These are phyloP conservation scores for Sporisorium scitamineum DNA, from an alignment of 1,284 basidiomycete genomes.

Conservation along the genomic window DNA sequence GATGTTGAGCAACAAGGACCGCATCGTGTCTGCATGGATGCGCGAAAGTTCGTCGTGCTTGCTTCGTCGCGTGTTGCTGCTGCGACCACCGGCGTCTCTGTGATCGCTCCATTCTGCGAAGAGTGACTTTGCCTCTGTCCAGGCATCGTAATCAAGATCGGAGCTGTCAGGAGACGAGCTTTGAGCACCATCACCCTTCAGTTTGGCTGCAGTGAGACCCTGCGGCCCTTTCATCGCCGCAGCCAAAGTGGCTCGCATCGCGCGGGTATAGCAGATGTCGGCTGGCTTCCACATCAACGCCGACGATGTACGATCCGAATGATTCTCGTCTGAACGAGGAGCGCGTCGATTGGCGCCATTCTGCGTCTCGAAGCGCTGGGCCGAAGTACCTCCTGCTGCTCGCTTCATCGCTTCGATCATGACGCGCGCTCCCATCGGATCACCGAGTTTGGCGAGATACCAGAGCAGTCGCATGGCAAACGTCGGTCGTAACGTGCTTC, in stretches of 20 bases:
- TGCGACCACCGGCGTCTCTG: not conserved
- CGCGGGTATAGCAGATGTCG: conserved; percentile 22
- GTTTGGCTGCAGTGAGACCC: conserved; percentile 21
- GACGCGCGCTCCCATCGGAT: conserved; percentile 30
- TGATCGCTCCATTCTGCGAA: conserved; percentile 20
- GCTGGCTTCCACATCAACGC: conserved; percentile 21
- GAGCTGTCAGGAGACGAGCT: not conserved
- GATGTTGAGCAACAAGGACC: conserved; percentile 15
- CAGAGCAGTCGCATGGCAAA: conserved; percentile 20
- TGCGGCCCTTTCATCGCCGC: conserved; percentile 7
- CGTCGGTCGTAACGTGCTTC: conserved; percentile 10
- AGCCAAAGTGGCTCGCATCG: conserved; percentile 22
- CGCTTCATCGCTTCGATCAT: conserved; percentile 31
- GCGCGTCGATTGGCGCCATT: conserved; percentile 2
- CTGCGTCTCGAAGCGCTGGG: not conserved
- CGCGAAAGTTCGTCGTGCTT: conserved; percentile 4
- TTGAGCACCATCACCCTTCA: not conserved
- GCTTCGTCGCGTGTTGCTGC: not conserved
- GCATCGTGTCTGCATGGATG: conserved; percentile 15
- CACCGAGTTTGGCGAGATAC: conserved; percentile 11
- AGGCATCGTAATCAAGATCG: conserved; percentile 19
- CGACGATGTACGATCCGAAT: not conserved
- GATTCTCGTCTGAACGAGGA: not conserved
- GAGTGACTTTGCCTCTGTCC: conserved; percentile 29
- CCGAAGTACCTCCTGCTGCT: conserved; percentile 8